A percentile compares a stretch with the other conserved stretches of the same genome.
Conservation (phyloP, 768 basidiomycete genomes). For the Guyanaporus albipodus region DNA sequence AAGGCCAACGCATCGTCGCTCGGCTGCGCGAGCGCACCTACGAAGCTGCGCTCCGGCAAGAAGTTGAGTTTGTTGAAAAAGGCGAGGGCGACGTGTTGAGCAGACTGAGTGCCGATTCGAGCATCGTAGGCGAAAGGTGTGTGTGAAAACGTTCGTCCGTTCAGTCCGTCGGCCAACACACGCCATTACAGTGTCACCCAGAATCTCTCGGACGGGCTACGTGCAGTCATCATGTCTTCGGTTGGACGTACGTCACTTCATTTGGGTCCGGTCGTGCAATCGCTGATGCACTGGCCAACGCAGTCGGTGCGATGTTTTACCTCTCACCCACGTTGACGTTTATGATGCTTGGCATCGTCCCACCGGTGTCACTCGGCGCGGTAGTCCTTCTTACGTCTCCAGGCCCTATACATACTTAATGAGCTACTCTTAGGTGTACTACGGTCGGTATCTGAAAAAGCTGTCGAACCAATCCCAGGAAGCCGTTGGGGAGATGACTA, state of each 20-base stretch:
- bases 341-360: constrained; percentile 91
- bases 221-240: constrained; percentile 88
- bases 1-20: constrained; percentile 86
- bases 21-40: constrained; percentile 81
- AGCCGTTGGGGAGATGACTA: constrained; percentile 94
- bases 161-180: no score
- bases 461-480: constrained; percentile 91
- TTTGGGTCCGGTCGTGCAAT: neutral
- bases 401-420: constrained; percentile 8
- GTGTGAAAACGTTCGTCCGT: neutral
- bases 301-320: constrained; percentile 94
- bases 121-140: constrained; percentile 90
- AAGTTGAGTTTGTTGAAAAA: constrained; percentile 89
- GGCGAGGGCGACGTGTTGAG: constrained; percentile 94
- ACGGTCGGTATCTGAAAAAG: constrained; percentile 91
- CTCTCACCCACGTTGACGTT: constrained; percentile 84
- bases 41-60: constrained; percentile 77
- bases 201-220: constrained; percentile 75
- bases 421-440: constrained; percentile 66
- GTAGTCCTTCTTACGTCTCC: constrained; percentile 34
- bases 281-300: neutral
- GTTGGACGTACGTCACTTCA: constrained; percentile 76
- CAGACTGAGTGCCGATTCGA: constrained; percentile 85
- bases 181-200: constrained; percentile 65
- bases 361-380: constrained; percentile 81